Conservation (phyloP, 2,329 filamentous ascomycete genomes). For the Penicillium sp. region DNA sequence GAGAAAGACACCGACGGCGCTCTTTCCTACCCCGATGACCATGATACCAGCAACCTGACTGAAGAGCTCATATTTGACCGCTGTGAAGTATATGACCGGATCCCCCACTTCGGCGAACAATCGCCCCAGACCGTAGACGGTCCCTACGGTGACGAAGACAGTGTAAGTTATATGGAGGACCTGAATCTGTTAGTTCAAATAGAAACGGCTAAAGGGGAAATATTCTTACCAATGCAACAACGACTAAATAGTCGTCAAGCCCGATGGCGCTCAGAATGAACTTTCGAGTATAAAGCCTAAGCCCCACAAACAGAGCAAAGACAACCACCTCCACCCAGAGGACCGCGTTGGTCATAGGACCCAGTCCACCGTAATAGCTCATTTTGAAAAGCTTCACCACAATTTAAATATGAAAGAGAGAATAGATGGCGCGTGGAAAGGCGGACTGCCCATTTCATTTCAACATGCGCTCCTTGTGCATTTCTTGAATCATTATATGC, state of each 20-base stretch:
- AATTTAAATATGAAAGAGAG: not conserved
- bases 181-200: conserved; percentile 3
- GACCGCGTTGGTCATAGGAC: conserved; percentile 26
- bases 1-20: conserved; percentile 21
- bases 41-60: conserved; percentile 26
- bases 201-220: not conserved
- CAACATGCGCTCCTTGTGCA: not conserved
- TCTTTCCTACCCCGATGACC: conserved; percentile 24
- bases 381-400: conserved; percentile 6
- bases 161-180: conserved; percentile 22
- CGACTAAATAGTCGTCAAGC: conserved; percentile 19
- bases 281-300: conserved; percentile 24
- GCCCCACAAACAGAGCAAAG: conserved; percentile 19
- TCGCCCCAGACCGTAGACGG: conserved; percentile 19
- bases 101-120: conserved; percentile 20
- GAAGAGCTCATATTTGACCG: conserved; percentile 26
- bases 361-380: conserved; percentile 23
- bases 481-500: conserved; percentile 1
- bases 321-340: conserved; percentile 21
- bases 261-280: conserved; percentile 22
- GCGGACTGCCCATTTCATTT: not conserved
- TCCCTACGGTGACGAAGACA: conserved; percentile 18
- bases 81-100: conserved; percentile 18
- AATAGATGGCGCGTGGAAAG: not conserved
- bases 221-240: conserved; percentile 14